These are phyloP conservation scores for Aspergillus ruber DNA, from an alignment of 2,329 filamentous ascomycete genomes.

Conservation along the genomic window DNA sequence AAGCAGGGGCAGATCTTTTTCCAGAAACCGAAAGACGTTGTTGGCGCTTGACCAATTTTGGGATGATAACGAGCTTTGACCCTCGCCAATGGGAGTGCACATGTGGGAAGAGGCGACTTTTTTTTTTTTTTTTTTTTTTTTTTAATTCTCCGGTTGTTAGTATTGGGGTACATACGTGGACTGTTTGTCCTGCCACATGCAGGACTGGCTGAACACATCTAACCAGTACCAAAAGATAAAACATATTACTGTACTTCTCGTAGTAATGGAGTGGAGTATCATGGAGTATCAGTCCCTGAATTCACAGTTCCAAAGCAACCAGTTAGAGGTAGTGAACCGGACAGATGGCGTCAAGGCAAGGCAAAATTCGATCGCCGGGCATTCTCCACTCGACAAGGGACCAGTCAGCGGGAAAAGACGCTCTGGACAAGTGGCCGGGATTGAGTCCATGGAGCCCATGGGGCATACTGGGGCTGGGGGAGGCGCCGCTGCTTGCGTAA, in stretches of 20 bases:
- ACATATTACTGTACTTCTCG: not conserved
- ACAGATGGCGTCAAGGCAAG: constrained; percentile 22
- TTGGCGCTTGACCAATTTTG: constrained; percentile 2
- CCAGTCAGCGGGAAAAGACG: constrained; percentile 16
- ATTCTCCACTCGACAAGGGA: constrained; percentile 33
- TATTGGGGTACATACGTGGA: no score
- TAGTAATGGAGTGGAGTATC: no score
- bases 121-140: no score
- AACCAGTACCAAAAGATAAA: not conserved
- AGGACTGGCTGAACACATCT: not conserved
- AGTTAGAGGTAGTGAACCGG: constrained; percentile 11
- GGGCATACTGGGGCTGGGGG: constrained; percentile 24
- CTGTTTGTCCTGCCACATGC: no score
- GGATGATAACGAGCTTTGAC: constrained; percentile 4
- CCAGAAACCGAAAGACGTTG: constrained; percentile 12
- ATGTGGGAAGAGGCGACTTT: not conserved
- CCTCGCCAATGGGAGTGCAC: not conserved
- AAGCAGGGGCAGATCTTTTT: constrained; percentile 10
- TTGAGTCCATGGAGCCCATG: constrained; percentile 12
- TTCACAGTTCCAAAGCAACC: constrained; percentile 1
- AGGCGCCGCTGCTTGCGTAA: constrained; percentile 31
- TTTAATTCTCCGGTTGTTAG: not conserved
- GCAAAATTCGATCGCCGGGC: constrained; percentile 24
- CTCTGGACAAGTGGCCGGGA: constrained; percentile 24
- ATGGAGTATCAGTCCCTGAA: not conserved